A percentile compares a stretch with the other conserved stretches of the same genome.
These are phyloP conservation scores for Phlyctochytrium planicorne DNA, from an alignment of 192 early-diverging fungal species.

Conservation along the genomic window DNA sequence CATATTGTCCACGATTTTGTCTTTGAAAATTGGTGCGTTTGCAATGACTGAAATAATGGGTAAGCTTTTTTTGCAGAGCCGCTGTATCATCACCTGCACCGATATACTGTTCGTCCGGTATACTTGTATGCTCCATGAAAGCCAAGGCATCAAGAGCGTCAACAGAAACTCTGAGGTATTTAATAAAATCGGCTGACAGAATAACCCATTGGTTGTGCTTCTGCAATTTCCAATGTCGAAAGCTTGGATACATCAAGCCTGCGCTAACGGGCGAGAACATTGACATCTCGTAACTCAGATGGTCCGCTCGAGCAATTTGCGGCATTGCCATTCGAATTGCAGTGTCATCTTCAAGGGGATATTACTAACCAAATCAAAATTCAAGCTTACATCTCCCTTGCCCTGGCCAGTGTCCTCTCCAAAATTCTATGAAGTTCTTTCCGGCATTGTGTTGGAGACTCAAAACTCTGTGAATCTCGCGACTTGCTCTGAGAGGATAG, in stretches of 20 bases:
- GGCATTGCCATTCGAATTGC: neutral
- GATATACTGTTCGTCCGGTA: conserved; percentile 39
- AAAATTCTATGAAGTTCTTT: conserved; percentile 42
- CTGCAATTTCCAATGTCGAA: conserved; percentile 27
- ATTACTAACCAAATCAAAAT: neutral
- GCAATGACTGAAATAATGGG: conserved; percentile 11
- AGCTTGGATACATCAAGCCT: conserved; percentile 29
- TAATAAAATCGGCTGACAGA: conserved; percentile 23
- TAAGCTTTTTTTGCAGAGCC: neutral
- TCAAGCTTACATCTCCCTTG: neutral
- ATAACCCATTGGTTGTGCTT: conserved; percentile 46
- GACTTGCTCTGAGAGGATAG: conserved; percentile 39
- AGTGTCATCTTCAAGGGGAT: neutral
- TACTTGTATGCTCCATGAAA: conserved; percentile 31
- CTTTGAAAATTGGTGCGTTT: conserved; percentile 25
- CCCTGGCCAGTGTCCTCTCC: conserved; percentile 23
- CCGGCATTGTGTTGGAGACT: conserved; percentile 4
- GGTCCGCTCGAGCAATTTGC: neutral
- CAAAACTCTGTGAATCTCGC: conserved; percentile 35
- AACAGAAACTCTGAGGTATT: conserved; percentile 18
- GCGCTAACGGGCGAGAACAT: conserved; percentile 18
- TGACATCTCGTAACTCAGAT: neutral
- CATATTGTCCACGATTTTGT: conserved; percentile 16
- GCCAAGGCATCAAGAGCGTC: conserved; percentile 26
- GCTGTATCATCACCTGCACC: conserved; percentile 17